Evolutionary conservation across 345 rosid genomes (phyloP).

Genomic region (Murraya koenigii): DNA sequence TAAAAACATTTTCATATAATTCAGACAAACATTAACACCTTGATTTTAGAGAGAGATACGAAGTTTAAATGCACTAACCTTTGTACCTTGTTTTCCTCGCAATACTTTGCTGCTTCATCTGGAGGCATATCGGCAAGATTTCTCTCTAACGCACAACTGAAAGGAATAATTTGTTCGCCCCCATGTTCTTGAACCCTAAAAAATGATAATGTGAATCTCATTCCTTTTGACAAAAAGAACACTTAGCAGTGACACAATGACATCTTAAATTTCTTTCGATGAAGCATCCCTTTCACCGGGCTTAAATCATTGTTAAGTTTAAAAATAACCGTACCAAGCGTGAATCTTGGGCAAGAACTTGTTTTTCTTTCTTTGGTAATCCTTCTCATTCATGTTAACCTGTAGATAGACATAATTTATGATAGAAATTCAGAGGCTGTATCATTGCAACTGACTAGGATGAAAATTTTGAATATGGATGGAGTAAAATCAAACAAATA

Average conservation of each 20-base stretch:
- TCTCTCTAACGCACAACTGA: constrained; percentile 78
- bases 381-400: constrained; percentile 96
- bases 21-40: not conserved
- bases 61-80: constrained; percentile 52
- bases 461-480: not conserved
- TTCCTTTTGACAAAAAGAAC: constrained; percentile 4
- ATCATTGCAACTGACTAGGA: not conserved
- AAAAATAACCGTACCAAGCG: constrained; percentile 64
- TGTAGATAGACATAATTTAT: constrained; percentile 20
- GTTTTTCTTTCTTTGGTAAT: constrained; percentile 97
- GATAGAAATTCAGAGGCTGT: constrained; percentile 1
- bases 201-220: constrained; percentile 17
- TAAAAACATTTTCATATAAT: not conserved
- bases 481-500: not conserved
- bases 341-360: constrained; percentile 96
- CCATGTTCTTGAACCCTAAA: constrained; percentile 98
- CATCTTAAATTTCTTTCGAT: not conserved
- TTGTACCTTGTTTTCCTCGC: constrained; percentile 93
- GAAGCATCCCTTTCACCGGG: not conserved
- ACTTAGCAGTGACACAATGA: not conserved
- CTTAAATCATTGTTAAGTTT: not conserved
- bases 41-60: not conserved
- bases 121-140: constrained; percentile 76
- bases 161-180: constrained; percentile 89
- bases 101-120: constrained; percentile 76